Percentiles rank a stretch among this genome's conserved stretches.
These are phyloP conservation scores for Pythium dissotocum DNA, from an alignment of 352 stramenopile genomes.

Conservation along the genomic window DNA sequence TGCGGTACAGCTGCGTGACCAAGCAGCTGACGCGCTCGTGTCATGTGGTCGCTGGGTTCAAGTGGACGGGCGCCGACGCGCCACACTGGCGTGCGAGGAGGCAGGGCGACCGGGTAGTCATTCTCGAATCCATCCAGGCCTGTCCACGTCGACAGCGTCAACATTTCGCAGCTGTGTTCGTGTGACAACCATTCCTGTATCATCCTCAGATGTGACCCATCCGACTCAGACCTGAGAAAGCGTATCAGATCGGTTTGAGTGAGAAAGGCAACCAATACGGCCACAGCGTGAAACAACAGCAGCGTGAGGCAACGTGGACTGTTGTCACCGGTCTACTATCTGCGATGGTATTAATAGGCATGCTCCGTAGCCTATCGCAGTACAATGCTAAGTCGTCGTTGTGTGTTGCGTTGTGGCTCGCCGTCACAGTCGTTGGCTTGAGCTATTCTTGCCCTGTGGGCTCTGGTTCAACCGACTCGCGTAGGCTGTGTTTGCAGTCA, in stretches of 20 bases:
- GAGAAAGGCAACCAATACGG: neutral
- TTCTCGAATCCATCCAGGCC: neutral
- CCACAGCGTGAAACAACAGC: neutral
- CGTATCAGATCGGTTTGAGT: neutral
- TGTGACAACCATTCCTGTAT: neutral
- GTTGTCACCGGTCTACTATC: no score
- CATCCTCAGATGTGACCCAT: neutral
- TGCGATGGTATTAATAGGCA: no score
- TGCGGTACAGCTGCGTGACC: slow-evolving; percentile 7
- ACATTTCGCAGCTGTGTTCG: neutral
- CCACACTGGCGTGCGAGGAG: slow-evolving; percentile 4
- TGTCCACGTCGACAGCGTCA: slow-evolving; percentile 6
- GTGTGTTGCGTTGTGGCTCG: neutral
- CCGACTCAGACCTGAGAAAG: neutral
- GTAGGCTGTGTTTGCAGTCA: neutral
- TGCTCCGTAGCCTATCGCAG: no score
- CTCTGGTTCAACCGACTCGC: neutral
- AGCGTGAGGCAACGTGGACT: neutral
- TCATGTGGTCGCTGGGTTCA: slow-evolving; percentile 20
- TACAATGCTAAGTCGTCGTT: neutral
- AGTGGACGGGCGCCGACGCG: neutral
- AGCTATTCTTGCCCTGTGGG: neutral
- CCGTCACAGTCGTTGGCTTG: neutral
- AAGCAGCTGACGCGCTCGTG: slow-evolving; percentile 20
- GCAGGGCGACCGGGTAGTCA: slow-evolving; percentile 8